Evolutionary conservation across 2,329 filamentous ascomycete species (phyloP).

Genomic region (Zymoseptoria crescenta): DNA sequence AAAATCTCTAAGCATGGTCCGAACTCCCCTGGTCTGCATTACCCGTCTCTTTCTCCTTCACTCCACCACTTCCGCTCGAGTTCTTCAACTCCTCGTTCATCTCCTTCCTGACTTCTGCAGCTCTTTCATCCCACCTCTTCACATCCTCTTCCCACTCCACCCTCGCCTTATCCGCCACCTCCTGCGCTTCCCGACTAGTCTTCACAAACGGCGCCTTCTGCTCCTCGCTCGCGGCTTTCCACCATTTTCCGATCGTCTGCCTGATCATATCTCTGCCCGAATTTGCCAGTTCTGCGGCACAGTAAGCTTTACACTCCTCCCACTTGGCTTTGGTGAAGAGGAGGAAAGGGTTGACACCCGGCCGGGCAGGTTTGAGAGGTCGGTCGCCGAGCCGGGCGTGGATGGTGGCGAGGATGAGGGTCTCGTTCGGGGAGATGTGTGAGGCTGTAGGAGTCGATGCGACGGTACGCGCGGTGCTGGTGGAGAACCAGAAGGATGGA

Average conservation of each 20-base stretch:
- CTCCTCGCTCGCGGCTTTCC: conserved; percentile 67
- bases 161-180: conserved; percentile 51
- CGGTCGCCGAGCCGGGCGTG: conserved; percentile 62
- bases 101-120: conserved; percentile 41
- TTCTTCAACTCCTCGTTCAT: conserved; percentile 24
- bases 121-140: conserved; percentile 64
- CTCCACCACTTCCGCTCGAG: conserved; percentile 13
- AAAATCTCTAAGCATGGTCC: conserved; percentile 17
- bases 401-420: conserved; percentile 50
- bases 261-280: conserved; percentile 66
- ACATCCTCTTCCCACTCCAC: conserved; percentile 54
- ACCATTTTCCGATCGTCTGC: conserved; percentile 79
- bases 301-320: conserved; percentile 55
- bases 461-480: conserved; percentile 3
- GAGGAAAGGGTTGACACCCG: conserved; percentile 76
- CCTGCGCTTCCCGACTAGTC: conserved; percentile 63
- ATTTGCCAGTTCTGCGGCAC: conserved; percentile 58
- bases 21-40: conserved; percentile 25
- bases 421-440: conserved; percentile 37
- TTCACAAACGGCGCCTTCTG: conserved; percentile 71
- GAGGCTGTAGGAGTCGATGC: conserved; percentile 6
- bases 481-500: conserved; percentile 23
- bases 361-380: conserved; percentile 63
- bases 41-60: conserved; percentile 27
- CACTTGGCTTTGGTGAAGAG: conserved; percentile 75